A percentile compares a stretch with the other conserved stretches of the same genome.
These are phyloP conservation scores for Phascolomyces articulosus DNA, from an alignment of 371 early-diverging fungal genomes.

Conservation along the genomic window DNA sequence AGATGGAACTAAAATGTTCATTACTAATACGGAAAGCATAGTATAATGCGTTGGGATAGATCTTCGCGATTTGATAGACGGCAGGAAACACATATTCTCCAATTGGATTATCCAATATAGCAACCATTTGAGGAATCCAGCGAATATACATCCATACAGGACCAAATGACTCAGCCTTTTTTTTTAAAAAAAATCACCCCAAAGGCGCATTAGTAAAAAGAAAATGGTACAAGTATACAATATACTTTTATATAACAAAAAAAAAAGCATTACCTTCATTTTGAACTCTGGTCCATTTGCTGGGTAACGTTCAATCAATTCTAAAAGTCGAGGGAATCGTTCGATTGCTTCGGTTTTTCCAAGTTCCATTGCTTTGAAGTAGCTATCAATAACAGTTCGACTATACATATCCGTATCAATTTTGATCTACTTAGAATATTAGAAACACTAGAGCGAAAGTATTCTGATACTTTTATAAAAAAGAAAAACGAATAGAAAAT, in stretches of 20 bases:
- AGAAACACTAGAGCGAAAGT: too few relatives aligned
- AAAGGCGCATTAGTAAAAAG: too few relatives aligned
- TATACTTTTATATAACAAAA: too few relatives aligned
- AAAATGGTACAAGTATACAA: too few relatives aligned
- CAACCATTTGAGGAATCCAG: constrained; percentile 82
- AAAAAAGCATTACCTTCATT: constrained; percentile 29
- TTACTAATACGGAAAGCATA: constrained; percentile 73
- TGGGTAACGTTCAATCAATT: constrained; percentile 64
- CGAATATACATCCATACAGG: constrained; percentile 71
- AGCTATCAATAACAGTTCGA: constrained; percentile 48
- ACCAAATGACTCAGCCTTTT: constrained; percentile 23
- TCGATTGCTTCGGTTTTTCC: constrained; percentile 53
- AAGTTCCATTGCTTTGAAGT: constrained; percentile 51
- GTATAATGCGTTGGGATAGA: constrained; percentile 71
- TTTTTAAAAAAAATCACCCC: too few relatives aligned
- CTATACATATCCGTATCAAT: constrained; percentile 37
- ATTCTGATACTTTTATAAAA: too few relatives aligned
- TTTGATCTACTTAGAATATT: constrained; percentile 20
- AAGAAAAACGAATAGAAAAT: background rate
- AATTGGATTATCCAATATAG: constrained; percentile 60
- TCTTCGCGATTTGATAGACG: constrained; percentile 53
- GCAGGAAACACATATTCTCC: constrained; percentile 44
- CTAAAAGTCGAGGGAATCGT: constrained; percentile 71
- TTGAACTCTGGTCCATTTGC: constrained; percentile 35
- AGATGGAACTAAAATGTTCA: constrained; percentile 60